A percentile compares a stretch with the other conserved stretches of the same genome.
Conservation (phyloP, 78 protist genomes). For the Dictyostelium firmibasis region DNA sequence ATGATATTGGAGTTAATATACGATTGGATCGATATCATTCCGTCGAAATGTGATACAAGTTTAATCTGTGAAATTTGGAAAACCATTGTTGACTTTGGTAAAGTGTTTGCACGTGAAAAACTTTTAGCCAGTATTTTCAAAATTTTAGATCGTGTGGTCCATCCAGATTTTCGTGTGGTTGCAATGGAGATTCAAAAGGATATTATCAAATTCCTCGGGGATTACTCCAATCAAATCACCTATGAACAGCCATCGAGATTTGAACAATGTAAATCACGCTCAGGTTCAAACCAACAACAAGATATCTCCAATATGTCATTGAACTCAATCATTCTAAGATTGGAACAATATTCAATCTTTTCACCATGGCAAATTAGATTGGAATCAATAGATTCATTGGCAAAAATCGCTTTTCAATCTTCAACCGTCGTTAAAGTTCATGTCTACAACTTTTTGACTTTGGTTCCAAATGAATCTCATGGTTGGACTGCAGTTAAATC, state of each 20-base stretch:
- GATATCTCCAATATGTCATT: slow-evolving; percentile 28
- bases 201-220: slow-evolving; percentile 50
- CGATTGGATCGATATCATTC: slow-evolving; percentile 74
- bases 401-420: slow-evolving; percentile 52
- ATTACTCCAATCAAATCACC: slow-evolving; percentile 45
- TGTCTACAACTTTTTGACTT: slow-evolving; percentile 42
- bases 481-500: slow-evolving; percentile 77
- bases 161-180: slow-evolving; percentile 66
- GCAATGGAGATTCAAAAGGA: slow-evolving; percentile 58
- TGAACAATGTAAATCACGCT: background rate
- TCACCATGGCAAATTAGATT: slow-evolving; percentile 71
- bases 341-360: slow-evolving; percentile 70
- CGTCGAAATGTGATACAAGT: slow-evolving; percentile 26
- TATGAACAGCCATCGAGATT: slow-evolving; percentile 8
- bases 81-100: slow-evolving; percentile 16
- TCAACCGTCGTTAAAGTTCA: slow-evolving; percentile 36
- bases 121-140: background rate
- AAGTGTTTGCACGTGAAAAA: slow-evolving; percentile 19
- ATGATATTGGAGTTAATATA: slow-evolving; percentile 27
- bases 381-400: slow-evolving; percentile 43
- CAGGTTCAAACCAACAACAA: background rate
- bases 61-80: slow-evolving; percentile 17
- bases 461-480: slow-evolving; percentile 70
- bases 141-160: slow-evolving; percentile 42
- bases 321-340: slow-evolving; percentile 53